Base-by-base conservation (phyloP, 331 rosid genomes). In the Spiraea crenata region DNA sequence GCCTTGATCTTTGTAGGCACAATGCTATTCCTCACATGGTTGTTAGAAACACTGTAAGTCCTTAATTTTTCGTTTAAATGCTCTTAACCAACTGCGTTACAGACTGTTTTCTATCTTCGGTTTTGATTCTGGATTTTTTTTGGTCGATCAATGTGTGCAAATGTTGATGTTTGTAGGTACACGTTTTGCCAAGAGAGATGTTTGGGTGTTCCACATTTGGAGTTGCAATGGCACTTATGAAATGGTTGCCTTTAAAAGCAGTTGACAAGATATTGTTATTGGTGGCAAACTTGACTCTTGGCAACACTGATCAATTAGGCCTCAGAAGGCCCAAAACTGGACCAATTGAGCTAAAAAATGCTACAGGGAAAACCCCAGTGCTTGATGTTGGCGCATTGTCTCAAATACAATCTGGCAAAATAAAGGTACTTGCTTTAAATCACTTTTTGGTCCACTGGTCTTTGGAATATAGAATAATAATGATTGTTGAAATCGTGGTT, bases 301-400 rank as follows among this genome's bases (percentile, higher is more conserved):
- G 99, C 0, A 91, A 83, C 79, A 95, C 95, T 0, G 91, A 82
- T 9, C 80, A 86, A 46, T 77, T 81, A 11, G 99, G 99, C 31
- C 87, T 95, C 69, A 86, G 80, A 39, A 82, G 99, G 54, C 99
- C 99, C 0, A 95, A 95, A 80, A 83, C 93, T 0, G 99, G 99
- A 0, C 99, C 99, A 9, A 69, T 95, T 5, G 96, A 95, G 75
- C 97, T 86, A 0, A 95, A 95, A 74, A 83, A 85, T 14, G 89
- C 82, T 19, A 92, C 99, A 0, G 99, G 99, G 0, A 95, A 86
- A 71, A 91, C 93, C 71, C 99, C 99, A 0, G 96, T 95, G 3
- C 96, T 95, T 39, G 99, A 95, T 51, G 93, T 91, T 1, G 99
- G 99, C 41, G 90, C 92, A 19, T 67, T 95, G 1, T 77, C 87